Evolutionary conservation across 441 rosid genomes (phyloP).

Genomic region (Sinapis alba): DNA sequence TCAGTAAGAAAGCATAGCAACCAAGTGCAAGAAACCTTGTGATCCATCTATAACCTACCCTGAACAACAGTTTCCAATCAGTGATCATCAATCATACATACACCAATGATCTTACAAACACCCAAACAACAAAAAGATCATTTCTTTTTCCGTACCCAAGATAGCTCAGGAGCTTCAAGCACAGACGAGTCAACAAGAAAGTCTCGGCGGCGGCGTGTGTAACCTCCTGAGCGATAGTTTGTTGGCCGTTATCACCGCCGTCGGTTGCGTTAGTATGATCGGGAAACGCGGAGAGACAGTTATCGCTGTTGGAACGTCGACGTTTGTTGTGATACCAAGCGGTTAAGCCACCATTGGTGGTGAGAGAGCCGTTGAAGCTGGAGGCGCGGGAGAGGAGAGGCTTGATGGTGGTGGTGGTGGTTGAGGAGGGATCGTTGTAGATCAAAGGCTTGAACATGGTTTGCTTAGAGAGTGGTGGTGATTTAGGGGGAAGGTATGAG

Average conservation of each 20-base stretch:
- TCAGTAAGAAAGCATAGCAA: conserved; percentile 71
- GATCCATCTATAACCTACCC: conserved; percentile 98
- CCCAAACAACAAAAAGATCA: not conserved
- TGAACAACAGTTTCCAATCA: conserved; percentile 44
- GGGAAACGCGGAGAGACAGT: conserved; percentile 52
- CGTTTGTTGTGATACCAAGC: conserved; percentile 56
- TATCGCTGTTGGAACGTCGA: conserved; percentile 60
- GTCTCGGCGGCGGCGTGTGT: conserved; percentile 71
- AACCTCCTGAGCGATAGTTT: conserved; percentile 51
- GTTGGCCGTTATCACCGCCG: conserved; percentile 14
- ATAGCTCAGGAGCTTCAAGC: conserved; percentile 67
- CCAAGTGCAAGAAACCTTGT: conserved; percentile 90
- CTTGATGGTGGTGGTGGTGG: conserved; percentile 42
- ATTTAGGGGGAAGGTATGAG: conserved; percentile 36
- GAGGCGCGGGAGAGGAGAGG: conserved; percentile 60
- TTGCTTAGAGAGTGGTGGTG: conserved; percentile 9
- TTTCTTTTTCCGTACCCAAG: conserved; percentile 55
- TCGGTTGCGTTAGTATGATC: conserved; percentile 24
- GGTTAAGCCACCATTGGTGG: conserved; percentile 3
- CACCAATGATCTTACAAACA: too few relatives aligned
- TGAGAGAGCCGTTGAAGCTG: conserved; percentile 45
- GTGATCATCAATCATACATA: too few relatives aligned
- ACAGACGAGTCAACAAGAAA: conserved; percentile 61
- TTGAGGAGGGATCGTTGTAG: conserved; percentile 46
- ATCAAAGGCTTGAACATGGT: conserved; percentile 41